A percentile compares a stretch with the other conserved stretches of the same genome.
Conservation (phyloP, 2,329 filamentous ascomycete species). For the Colletotrichum liaoningense region DNA sequence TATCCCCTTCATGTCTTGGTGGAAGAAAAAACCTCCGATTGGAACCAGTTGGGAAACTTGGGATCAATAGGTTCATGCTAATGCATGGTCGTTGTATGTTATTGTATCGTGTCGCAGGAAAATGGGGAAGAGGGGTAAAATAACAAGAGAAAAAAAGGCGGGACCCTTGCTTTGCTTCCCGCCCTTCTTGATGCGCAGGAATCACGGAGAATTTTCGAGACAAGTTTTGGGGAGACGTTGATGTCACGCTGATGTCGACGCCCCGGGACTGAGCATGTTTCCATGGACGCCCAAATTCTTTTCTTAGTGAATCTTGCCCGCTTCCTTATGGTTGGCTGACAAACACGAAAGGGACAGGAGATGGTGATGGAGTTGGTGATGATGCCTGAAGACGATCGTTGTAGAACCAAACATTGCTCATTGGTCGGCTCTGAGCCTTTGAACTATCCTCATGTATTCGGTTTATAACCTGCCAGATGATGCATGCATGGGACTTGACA, state of each 20-base stretch:
- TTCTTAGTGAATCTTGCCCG: too few species aligned
- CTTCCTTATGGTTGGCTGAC: too few species aligned
- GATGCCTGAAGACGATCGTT: too few species aligned
- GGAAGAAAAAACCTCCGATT: constrained; percentile 9
- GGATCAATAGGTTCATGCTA: background rate
- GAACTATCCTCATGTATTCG: too few species aligned
- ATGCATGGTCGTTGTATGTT: background rate
- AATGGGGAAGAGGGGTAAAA: background rate
- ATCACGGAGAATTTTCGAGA: background rate
- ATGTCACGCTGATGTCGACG: background rate
- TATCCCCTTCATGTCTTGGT: background rate
- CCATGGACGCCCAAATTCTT: too few species aligned
- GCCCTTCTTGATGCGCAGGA: background rate
- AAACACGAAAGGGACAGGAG: too few species aligned
- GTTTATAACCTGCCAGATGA: too few species aligned
- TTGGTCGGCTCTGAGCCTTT: too few species aligned
- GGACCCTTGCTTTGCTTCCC: background rate
- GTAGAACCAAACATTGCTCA: too few species aligned
- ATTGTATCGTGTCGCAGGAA: background rate
- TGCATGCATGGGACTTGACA: too few species aligned
- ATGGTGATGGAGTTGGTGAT: too few species aligned
- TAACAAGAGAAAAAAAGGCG: background rate
- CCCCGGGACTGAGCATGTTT: background rate
- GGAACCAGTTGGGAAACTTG: too few species aligned
- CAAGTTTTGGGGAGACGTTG: background rate